Conservation (phyloP, 108 stramenopile genomes). For the Nitzschia sp. region DNA sequence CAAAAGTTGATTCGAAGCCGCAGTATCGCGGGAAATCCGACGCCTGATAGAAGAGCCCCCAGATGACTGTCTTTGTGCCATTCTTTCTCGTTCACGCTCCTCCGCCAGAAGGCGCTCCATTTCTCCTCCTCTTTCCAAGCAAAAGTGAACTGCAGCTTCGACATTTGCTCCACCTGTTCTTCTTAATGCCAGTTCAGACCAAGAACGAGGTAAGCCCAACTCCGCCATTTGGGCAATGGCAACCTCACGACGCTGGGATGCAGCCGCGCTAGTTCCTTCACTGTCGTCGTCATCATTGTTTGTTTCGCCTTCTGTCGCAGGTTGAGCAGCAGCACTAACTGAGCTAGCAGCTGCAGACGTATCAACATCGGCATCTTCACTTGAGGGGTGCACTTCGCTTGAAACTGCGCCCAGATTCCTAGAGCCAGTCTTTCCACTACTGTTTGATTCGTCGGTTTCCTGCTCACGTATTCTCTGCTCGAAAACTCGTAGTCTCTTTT, state of each 20-base stretch:
- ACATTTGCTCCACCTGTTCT: conserved; percentile 86
- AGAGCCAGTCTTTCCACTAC: neutral
- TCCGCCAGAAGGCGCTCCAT: conserved; percentile 90
- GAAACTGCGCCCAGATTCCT: neutral
- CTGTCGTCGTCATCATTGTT: conserved; percentile 46
- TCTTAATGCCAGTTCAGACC: conserved; percentile 85
- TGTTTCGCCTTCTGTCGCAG: conserved; percentile 30
- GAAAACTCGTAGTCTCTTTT: conserved; percentile 4
- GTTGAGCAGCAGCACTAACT: conserved; percentile 26
- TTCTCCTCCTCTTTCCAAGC: conserved; percentile 90
- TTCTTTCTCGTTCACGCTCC: conserved; percentile 51
- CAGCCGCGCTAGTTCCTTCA: conserved; percentile 55
- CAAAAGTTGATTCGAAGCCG: conserved; percentile 55
- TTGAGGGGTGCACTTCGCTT: neutral
- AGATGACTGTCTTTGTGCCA: conserved; percentile 34
- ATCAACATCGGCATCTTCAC: neutral
- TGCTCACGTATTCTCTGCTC: neutral
- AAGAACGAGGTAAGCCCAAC: conserved; percentile 79
- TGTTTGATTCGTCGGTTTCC: neutral
- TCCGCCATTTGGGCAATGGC: conserved; percentile 89
- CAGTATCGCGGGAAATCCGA: conserved; percentile 34
- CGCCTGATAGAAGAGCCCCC: conserved; percentile 40
- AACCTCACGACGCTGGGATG: conserved; percentile 70
- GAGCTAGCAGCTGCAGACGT: neutral
- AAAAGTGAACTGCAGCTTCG: conserved; percentile 93